Percentiles rank a stretch among this genome's conserved stretches.
Conservation (phyloP, 2,329 filamentous ascomycete genomes). For the Paramyrothecium roridum region DNA sequence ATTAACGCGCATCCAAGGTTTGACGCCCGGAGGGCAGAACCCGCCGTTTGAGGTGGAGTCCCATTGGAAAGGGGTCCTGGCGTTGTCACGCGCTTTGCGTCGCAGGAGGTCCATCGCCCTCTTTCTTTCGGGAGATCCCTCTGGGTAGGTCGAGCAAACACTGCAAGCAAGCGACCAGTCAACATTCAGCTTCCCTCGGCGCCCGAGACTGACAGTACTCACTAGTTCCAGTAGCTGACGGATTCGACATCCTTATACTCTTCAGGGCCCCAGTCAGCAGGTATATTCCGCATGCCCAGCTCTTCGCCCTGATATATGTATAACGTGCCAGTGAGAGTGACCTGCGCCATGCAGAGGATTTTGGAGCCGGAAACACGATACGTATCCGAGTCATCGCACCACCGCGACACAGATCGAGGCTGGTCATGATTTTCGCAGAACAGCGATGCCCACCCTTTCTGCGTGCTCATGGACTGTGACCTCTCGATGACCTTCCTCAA, state of each 20-base stretch:
- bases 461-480: slow-evolving; percentile 41
- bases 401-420: slow-evolving; percentile 51
- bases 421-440: slow-evolving; percentile 66
- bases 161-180: neutral
- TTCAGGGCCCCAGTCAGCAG: slow-evolving; percentile 41
- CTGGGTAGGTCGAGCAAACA: neutral
- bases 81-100: slow-evolving; percentile 22
- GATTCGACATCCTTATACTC: slow-evolving; percentile 44
- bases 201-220: slow-evolving; percentile 12
- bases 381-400: slow-evolving; percentile 18
- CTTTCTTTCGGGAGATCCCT: neutral
- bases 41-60: slow-evolving; percentile 44
- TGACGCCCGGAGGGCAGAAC: slow-evolving; percentile 13
- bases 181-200: slow-evolving; percentile 17
- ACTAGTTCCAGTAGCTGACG: slow-evolving; percentile 31
- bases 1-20: slow-evolving; percentile 23
- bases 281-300: slow-evolving; percentile 56
- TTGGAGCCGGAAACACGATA: slow-evolving; percentile 40
- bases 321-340: slow-evolving; percentile 40
- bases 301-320: slow-evolving; percentile 62
- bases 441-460: slow-evolving; percentile 53
- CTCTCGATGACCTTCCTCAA: slow-evolving; percentile 26
- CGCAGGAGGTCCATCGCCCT: slow-evolving; percentile 33
- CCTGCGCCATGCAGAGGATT: slow-evolving; percentile 45
- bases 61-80: slow-evolving; percentile 44